phyloP scores from a whole-genome alignment of 805 yeast species.

The Pichia insulana region DNA sequence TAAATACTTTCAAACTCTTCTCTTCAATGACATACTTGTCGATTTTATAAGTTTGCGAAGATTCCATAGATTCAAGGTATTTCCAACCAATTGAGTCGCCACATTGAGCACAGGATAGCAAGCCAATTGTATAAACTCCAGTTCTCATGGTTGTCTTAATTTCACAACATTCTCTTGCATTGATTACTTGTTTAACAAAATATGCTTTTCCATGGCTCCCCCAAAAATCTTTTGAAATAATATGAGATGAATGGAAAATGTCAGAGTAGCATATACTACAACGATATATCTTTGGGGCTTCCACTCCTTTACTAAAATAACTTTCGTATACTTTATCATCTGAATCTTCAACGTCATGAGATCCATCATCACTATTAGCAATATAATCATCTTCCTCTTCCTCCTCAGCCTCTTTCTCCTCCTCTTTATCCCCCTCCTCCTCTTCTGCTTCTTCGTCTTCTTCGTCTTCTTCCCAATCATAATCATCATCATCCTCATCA shows the following conservation, averaged over 20 bases:
- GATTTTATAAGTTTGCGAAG: conserved; percentile 26
- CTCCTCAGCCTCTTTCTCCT: not conserved
- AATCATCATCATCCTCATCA: not conserved
- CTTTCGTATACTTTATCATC: not conserved
- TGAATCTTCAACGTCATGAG: conserved; percentile 1
- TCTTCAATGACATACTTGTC: conserved; percentile 29
- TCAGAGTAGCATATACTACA: conserved; percentile 29
- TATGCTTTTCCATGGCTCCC: conserved; percentile 28
- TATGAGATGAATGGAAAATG: conserved; percentile 22
- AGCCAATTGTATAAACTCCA: conserved; percentile 26
- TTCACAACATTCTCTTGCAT: conserved; percentile 16
- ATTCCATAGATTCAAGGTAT: conserved; percentile 24
- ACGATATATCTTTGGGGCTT: conserved; percentile 16
- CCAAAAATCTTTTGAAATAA: conserved; percentile 27
- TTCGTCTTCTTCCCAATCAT: not conserved
- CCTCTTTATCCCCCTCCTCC: not conserved
- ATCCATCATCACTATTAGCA: conserved; percentile 1
- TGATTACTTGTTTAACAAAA: conserved; percentile 26
- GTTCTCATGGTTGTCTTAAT: conserved; percentile 26
- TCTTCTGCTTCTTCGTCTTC: not conserved
- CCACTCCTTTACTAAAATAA: not conserved
- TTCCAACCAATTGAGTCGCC: conserved; percentile 27
- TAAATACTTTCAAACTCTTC: conserved; percentile 8
- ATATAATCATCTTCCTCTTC: conserved; percentile 2
- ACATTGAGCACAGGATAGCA: conserved; percentile 27